A percentile compares a stretch with the other conserved stretches of the same genome.
These are phyloP conservation scores for Tetrahymena thermophila DNA, from an alignment of 73 alveolate species.

Conservation along the genomic window DNA sequence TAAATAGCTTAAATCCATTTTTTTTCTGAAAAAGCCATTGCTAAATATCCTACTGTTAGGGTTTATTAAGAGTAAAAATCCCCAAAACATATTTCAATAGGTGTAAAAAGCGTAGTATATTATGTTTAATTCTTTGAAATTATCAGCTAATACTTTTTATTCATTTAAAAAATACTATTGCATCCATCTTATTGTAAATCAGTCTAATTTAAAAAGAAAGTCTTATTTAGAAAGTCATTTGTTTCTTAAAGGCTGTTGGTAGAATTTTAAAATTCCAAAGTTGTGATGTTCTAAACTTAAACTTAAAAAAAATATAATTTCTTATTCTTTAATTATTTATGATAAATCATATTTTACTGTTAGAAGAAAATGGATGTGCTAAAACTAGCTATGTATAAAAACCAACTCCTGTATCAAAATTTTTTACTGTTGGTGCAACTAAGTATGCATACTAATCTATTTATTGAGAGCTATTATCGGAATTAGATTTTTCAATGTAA, in stretches of 20 bases:
- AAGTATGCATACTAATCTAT: neutral
- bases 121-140: neutral
- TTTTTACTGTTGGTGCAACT: neutral
- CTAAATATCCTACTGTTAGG: neutral
- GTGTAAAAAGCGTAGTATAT: neutral
- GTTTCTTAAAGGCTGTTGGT: neutral
- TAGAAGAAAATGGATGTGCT: neutral
- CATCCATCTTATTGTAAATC: neutral
- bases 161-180: neutral
- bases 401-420: neutral
- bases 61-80: neutral
- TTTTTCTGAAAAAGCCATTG: neutral
- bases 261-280: neutral
- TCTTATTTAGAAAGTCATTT: neutral
- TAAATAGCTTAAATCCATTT: neutral
- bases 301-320: no score
- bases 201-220: neutral
- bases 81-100: neutral
- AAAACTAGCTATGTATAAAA: neutral
- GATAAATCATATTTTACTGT: neutral
- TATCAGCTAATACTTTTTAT: no score
- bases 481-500: neutral
- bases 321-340: no score
- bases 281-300: neutral
- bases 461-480: neutral